Evolutionary conservation across 805 yeast species (phyloP).

Genomic region (Ogataea siamensis): DNA sequence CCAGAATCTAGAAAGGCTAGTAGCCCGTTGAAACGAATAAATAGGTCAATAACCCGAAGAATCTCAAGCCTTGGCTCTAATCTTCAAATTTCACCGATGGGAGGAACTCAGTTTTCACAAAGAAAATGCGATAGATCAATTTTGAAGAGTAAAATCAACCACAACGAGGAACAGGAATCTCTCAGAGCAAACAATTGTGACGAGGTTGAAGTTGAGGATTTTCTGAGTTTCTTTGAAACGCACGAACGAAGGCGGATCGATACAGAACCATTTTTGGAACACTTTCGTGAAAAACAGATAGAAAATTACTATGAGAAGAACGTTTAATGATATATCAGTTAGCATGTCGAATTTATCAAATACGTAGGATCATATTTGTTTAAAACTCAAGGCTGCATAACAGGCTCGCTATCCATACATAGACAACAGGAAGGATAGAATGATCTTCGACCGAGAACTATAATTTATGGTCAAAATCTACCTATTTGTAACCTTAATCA

Average conservation of each 20-base stretch:
- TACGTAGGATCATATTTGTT: too few species aligned
- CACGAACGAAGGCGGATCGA: conserved; percentile 36
- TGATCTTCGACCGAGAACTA: too few species aligned
- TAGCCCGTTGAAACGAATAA: conserved; percentile 21
- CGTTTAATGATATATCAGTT: too few species aligned
- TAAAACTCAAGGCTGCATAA: too few species aligned
- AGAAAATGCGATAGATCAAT: conserved; percentile 32
- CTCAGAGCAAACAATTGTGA: conserved; percentile 39
- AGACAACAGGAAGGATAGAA: too few species aligned
- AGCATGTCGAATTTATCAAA: too few species aligned
- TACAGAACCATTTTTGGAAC: conserved; percentile 34
- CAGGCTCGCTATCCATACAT: too few species aligned
- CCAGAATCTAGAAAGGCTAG: conserved; percentile 7
- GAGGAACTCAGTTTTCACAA: neutral
- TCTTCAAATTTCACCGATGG: conserved; percentile 2
- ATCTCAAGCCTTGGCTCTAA: conserved; percentile 16
- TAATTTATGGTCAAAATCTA: neutral
- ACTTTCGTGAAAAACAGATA: conserved; percentile 39
- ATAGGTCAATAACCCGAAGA: conserved; percentile 20
- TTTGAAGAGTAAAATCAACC: conserved; percentile 36
- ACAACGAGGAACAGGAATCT: conserved; percentile 35
- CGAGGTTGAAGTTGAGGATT: conserved; percentile 36
- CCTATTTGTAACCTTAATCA: conserved; percentile 49
- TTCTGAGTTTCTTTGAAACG: conserved; percentile 35
- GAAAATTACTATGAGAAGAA: conserved; percentile 35